Conservation (phyloP, 2,329 filamentous ascomycete species). For the Fusarium brachygibbosum region DNA sequence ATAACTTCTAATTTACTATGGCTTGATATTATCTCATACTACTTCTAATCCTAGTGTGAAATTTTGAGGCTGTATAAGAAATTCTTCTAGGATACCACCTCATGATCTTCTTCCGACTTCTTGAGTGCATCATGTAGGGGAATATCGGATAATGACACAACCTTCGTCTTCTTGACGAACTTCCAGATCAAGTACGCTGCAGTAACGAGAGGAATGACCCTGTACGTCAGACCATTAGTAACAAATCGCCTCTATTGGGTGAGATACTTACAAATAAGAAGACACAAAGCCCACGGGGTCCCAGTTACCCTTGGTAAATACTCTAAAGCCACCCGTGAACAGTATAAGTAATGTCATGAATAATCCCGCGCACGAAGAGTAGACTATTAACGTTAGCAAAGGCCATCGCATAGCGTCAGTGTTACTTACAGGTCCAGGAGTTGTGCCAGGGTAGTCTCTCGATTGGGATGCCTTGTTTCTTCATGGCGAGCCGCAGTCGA, state of each 20-base stretch:
- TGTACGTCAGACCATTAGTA: conserved; percentile 48
- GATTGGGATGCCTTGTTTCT: conserved; percentile 65
- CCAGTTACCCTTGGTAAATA: conserved; percentile 73
- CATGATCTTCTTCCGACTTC: conserved; percentile 30
- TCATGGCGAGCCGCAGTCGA: conserved; percentile 67
- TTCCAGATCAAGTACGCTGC: conserved; percentile 74
- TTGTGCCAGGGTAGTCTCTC: conserved; percentile 72
- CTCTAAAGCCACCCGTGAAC: conserved; percentile 76
- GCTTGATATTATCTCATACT: background rate
- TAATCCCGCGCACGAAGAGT: conserved; percentile 72
- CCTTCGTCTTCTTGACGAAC: conserved; percentile 71
- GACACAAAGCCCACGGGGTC: conserved; percentile 69
- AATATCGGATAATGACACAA: conserved; percentile 64
- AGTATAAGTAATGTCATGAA: conserved; percentile 73
- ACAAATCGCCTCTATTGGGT: rapidly evolving
- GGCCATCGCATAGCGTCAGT: rapidly evolving
- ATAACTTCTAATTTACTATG: background rate
- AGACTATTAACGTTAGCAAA: conserved; percentile 57
- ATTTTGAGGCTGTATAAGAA: background rate
- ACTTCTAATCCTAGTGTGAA: too few species aligned
- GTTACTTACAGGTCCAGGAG: conserved; percentile 68
- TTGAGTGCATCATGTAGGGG: conserved; percentile 65
- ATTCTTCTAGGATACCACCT: background rate
- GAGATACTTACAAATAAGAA: conserved; percentile 68
- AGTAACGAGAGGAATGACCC: conserved; percentile 71